phyloP scores from a whole-genome alignment of 2,329 filamentous ascomycete genomes.

The Ceratocystis ficicola region DNA sequence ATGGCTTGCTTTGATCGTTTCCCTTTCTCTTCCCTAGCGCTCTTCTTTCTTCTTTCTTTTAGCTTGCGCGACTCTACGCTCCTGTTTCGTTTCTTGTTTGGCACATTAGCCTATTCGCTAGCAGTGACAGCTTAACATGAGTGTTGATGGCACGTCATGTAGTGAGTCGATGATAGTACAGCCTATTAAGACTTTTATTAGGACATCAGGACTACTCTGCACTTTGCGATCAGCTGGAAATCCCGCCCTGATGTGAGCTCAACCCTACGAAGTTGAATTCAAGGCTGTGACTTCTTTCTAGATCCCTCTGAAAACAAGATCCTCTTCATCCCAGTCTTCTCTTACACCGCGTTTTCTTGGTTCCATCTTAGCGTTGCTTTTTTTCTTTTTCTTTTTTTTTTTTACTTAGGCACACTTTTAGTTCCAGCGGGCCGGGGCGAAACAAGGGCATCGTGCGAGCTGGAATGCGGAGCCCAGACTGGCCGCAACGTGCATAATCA shows the following conservation, averaged over 20 bases:
- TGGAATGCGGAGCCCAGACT: not conserved
- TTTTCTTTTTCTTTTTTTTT: not conserved
- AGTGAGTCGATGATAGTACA: not conserved
- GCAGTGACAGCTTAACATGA: not conserved
- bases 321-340: not conserved
- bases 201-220: not conserved
- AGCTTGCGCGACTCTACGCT: not conserved
- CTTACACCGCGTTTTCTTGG: not conserved
- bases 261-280: not conserved
- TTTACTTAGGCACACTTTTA: not conserved
- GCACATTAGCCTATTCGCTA: not conserved
- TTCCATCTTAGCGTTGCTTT: not conserved
- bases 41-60: not conserved
- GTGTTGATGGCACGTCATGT: conserved; percentile 1
- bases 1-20: not conserved
- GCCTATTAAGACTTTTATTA: not conserved
- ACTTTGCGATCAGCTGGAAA: not conserved
- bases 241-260: not conserved
- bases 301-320: not conserved
- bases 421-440: conserved; percentile 4
- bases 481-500: not conserved
- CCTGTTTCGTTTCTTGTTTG: not conserved
- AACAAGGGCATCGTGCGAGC: not conserved
- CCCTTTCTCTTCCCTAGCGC: not conserved
- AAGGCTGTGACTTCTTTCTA: not conserved